These are phyloP conservation scores for Mycena sanguinolenta DNA, from an alignment of 768 basidiomycete species.

Conservation along the genomic window DNA sequence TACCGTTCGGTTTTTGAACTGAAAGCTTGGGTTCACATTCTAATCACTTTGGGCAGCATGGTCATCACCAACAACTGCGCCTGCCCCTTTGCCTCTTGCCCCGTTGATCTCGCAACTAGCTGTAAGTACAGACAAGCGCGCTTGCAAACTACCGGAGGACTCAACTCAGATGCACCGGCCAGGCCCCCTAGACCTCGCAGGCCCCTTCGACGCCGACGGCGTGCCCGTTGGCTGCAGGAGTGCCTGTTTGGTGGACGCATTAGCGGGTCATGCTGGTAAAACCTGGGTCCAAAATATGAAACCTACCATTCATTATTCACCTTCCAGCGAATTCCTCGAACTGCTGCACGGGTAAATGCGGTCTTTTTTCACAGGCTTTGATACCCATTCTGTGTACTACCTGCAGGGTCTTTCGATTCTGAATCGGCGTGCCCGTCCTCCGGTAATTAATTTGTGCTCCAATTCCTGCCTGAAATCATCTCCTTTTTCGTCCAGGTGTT, in stretches of 20 bases:
- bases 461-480: conserved; percentile 1
- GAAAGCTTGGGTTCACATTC: neutral
- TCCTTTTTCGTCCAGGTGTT: conserved; percentile 12
- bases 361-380: conserved; percentile 1
- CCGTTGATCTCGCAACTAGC: conserved; percentile 20
- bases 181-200: conserved; percentile 19
- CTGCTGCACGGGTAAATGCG: conserved; percentile 24
- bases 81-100: conserved; percentile 18
- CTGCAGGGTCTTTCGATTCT: conserved; percentile 17
- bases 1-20: conserved; percentile 16
- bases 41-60: conserved; percentile 15
- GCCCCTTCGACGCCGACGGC: conserved; percentile 20
- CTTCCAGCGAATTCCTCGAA: conserved; percentile 21
- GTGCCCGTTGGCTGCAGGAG: conserved; percentile 25
- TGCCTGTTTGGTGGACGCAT: conserved; percentile 17
- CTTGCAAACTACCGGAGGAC: neutral
- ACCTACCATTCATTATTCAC: neutral
- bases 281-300: neutral
- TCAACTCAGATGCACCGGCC: conserved; percentile 7
- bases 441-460: neutral
- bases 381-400: neutral
- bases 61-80: conserved; percentile 4
- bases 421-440: conserved; percentile 16
- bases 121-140: conserved; percentile 15
- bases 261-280: conserved; percentile 21